Conservation (phyloP, 108 stramenopile genomes). For the Nitzschia palea region DNA sequence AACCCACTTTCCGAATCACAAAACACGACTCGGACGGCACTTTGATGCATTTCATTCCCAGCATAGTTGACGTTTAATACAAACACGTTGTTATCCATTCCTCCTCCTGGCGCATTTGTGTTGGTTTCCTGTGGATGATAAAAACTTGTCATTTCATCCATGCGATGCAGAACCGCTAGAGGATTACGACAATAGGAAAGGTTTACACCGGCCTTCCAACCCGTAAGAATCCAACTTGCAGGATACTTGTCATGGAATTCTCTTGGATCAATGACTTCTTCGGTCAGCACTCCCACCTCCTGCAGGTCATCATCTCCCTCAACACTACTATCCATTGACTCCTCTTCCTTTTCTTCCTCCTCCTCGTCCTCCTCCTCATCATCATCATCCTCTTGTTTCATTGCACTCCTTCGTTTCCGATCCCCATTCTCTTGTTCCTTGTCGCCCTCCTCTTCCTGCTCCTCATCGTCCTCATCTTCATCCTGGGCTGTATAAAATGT, state of each 20-base stretch:
- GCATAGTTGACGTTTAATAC: slow-evolving; percentile 86
- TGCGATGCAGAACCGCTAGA: slow-evolving; percentile 48
- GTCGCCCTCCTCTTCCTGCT: slow-evolving; percentile 10
- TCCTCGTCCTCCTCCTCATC: slow-evolving; percentile 19
- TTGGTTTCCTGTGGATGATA: slow-evolving; percentile 18
- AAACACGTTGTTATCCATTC: slow-evolving; percentile 27
- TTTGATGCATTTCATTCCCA: slow-evolving; percentile 81
- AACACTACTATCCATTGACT: not conserved
- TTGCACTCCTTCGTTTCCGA: not conserved
- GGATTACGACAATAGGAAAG: slow-evolving; percentile 48
- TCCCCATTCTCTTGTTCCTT: not conserved
- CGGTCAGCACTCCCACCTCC: not conserved
- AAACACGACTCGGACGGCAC: slow-evolving; percentile 64
- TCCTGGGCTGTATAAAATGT: slow-evolving; percentile 21
- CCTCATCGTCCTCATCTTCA: slow-evolving; percentile 18
- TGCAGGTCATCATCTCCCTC: slow-evolving; percentile 2
- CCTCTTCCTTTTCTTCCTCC: slow-evolving; percentile 18
- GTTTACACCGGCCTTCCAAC: slow-evolving; percentile 1
- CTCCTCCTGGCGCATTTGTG: not conserved
- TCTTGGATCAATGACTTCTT: slow-evolving; percentile 27
- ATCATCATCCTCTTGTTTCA: slow-evolving; percentile 8
- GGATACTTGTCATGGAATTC: slow-evolving; percentile 43
- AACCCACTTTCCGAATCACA: slow-evolving; percentile 14
- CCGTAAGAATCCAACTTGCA: slow-evolving; percentile 29
- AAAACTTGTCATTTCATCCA: slow-evolving; percentile 42